Percentiles rank a stretch among this genome's conserved stretches.
Conservation (phyloP, 257 asterid species). For the Lantana camara region DNA sequence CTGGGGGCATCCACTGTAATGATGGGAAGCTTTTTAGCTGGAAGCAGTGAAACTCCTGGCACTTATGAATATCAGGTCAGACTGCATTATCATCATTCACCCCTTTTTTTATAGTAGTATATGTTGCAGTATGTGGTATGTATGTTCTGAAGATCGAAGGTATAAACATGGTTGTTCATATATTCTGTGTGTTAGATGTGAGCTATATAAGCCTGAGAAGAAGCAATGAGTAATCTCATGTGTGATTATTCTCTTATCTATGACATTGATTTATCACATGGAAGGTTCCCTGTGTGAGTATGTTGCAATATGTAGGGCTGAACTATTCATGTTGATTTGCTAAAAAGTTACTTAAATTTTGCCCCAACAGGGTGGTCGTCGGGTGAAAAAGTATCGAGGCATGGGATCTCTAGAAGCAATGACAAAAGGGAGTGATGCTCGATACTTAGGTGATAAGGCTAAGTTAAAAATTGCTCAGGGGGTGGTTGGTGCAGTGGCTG, state of each 20-base stretch:
- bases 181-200: too few relatives aligned
- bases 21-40: slow-evolving; percentile 96
- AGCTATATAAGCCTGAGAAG: too few relatives aligned
- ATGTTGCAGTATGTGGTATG: not conserved
- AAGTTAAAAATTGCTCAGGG: slow-evolving; percentile 94
- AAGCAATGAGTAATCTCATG: too few relatives aligned
- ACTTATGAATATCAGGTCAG: slow-evolving; percentile 65
- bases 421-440: slow-evolving; percentile 90
- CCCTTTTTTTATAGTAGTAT: not conserved
- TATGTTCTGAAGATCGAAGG: too few relatives aligned
- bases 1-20: slow-evolving; percentile 95
- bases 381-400: slow-evolving; percentile 74
- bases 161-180: not conserved
- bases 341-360: not conserved
- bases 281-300: not conserved
- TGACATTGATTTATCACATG: not conserved
- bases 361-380: slow-evolving; percentile 49
- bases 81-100: not conserved
- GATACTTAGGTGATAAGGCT: slow-evolving; percentile 85
- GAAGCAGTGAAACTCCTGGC: slow-evolving; percentile 92
- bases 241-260: too few relatives aligned
- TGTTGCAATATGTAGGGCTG: not conserved
- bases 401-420: slow-evolving; percentile 98
- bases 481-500: slow-evolving; percentile 89
- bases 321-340: not conserved